Percentiles rank a stretch among this genome's conserved stretches.
Evolutionary conservation across 2,329 filamentous ascomycete species (phyloP).

Genomic region (Chaetomium strumarium): DNA sequence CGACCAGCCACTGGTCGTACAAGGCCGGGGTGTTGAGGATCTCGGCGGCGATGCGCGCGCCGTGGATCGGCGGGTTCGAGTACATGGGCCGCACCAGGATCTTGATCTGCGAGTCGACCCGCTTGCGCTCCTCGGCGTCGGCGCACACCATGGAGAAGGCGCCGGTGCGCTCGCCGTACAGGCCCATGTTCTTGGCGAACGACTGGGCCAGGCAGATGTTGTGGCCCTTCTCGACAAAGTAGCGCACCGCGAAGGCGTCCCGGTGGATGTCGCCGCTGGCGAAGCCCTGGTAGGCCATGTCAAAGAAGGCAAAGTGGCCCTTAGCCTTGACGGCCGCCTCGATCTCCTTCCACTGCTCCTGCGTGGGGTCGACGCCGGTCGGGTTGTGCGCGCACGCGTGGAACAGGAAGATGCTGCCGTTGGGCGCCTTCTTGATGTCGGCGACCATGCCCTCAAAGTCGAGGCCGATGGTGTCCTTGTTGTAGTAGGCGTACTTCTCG

Average conservation of each 20-base stretch:
- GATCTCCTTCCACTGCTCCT: constrained; percentile 89
- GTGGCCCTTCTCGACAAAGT: constrained; percentile 92
- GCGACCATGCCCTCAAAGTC: constrained; percentile 92
- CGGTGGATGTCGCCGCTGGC: constrained; percentile 86
- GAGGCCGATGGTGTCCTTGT: constrained; percentile 96
- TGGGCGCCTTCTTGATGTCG: constrained; percentile 83
- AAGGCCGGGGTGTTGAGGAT: constrained; percentile 82
- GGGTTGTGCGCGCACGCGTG: constrained; percentile 98
- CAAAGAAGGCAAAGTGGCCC: constrained; percentile 92
- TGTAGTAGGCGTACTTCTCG: constrained; percentile 96
- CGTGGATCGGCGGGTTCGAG: constrained; percentile 97
- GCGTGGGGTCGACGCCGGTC: constrained; percentile 88
- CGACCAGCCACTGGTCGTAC: constrained; percentile 89
- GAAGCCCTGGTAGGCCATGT: constrained; percentile 99
- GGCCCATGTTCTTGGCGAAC: constrained; percentile 99
- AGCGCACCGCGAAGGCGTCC: constrained; percentile 86
- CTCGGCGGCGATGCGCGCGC: constrained; percentile 85
- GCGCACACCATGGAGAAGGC: constrained; percentile 90
- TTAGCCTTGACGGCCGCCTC: constrained; percentile 78
- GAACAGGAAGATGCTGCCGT: constrained; percentile 83
- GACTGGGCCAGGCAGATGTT: constrained; percentile 83
- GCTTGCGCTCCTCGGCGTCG: constrained; percentile 85
- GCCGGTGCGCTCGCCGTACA: constrained; percentile 96
- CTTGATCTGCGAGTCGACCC: constrained; percentile 95
- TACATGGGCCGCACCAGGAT: constrained; percentile 94